Base-by-base conservation (phyloP, 768 basidiomycete genomes). In the Aureoboletus auriporus region DNA sequence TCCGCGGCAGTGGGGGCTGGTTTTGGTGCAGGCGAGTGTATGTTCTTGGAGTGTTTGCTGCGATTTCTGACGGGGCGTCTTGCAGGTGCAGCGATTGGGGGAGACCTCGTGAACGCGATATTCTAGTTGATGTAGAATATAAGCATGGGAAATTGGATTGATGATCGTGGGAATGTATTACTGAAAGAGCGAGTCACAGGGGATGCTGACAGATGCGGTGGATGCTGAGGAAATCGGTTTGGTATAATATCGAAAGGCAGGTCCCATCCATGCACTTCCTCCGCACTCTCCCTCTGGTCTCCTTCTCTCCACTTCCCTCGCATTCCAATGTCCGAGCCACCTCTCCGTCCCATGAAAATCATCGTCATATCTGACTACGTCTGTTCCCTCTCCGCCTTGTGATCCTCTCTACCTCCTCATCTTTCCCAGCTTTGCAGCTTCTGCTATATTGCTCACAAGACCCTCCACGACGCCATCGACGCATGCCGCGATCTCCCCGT, bases 31-130 rank as follows among this genome's bases (percentile, higher is more conserved):
- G 72, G 73, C 69, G 17, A 55, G 71, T 61, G 12, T 2, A 23
- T 23, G 20, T 23, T 23, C 20, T 23, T 23, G 20, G 20, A 23
- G 20, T 23, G 20, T 23, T 23, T 2, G 20, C 20, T 23, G 20
- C 8, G 6, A 8, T 8, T 14, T 39, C 52, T 57, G 39, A 52
- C 33, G 12, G 8, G 6, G 7, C 26, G 16, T 29, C 28, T 37
- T 27, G 9, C 48, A 77, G 77, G 77, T 33, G 71, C 72, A 52
- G 74, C 74, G 17, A 54, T 77, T 39, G 72, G 72, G 26, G 65
- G 71, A 42, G 74, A 67, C 12, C 58, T 79, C 23, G 63, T 80
- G 52, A 69, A 77, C 53, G 59, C 73, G n/a, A 69, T 78, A 34
- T 77, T 79, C 61, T 80, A 64, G 28, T 34, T 20, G 17, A 31